These are phyloP conservation scores for Emericellopsis atlantica DNA, from an alignment of 2,329 filamentous ascomycete species.

Conservation along the genomic window DNA sequence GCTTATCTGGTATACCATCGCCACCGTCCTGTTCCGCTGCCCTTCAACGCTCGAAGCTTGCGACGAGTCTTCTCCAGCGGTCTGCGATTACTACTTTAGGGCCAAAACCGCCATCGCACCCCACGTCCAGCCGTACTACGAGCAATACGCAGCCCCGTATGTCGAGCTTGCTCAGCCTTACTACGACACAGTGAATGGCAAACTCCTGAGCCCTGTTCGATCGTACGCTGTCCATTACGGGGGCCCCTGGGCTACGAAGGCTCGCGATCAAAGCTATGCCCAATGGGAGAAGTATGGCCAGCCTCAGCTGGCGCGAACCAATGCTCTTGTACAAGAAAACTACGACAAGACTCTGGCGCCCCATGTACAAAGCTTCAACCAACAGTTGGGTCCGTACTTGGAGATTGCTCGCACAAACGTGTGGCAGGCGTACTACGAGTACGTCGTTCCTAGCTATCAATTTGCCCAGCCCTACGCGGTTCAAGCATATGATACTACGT, in stretches of 20 bases:
- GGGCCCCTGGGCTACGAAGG: slow-evolving; percentile 58
- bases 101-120: slow-evolving; percentile 52
- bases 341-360: slow-evolving; percentile 65
- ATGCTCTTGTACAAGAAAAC: slow-evolving; percentile 44
- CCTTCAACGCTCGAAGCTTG: slow-evolving; percentile 57
- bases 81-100: slow-evolving; percentile 77
- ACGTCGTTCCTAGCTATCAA: slow-evolving; percentile 64
- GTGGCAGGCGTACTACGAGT: slow-evolving; percentile 56
- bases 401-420: slow-evolving; percentile 49
- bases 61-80: slow-evolving; percentile 54
- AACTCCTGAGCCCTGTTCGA: slow-evolving; percentile 56
- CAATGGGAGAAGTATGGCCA: slow-evolving; percentile 73
- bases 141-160: slow-evolving; percentile 73
- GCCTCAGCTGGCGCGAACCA: slow-evolving; percentile 59
- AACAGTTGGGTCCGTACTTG: slow-evolving; percentile 59
- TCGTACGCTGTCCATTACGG: slow-evolving; percentile 60
- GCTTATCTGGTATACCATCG: slow-evolving; percentile 73
- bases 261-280: slow-evolving; percentile 48
- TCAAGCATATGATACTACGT: slow-evolving; percentile 54
- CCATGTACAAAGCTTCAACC: slow-evolving; percentile 51
- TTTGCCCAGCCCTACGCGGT: slow-evolving; percentile 62
- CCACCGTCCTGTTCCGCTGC: slow-evolving; percentile 73
- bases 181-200: slow-evolving; percentile 46
- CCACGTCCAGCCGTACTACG: slow-evolving; percentile 74
- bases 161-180: slow-evolving; percentile 69